phyloP scores from a whole-genome alignment of 768 basidiomycete species.

The Kondoa subrosea region DNA sequence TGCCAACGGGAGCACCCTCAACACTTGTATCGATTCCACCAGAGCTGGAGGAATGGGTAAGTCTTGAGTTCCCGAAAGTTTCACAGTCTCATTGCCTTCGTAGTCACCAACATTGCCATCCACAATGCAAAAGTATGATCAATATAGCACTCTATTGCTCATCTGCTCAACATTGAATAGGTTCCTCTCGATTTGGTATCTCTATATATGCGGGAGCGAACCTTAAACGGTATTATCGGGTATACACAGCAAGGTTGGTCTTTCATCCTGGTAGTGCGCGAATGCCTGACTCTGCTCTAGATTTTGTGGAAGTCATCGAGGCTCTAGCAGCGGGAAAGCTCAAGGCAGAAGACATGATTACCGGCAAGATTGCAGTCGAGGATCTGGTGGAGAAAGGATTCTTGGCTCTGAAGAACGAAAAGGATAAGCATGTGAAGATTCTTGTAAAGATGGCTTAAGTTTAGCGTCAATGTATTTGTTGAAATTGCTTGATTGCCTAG shows the following conservation, averaged over 20 bases:
- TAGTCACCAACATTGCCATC: too few relatives aligned
- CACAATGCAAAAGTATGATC: conserved; percentile 34
- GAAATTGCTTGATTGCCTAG: background rate
- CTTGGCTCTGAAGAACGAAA: conserved; percentile 27
- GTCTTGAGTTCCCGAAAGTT: conserved; percentile 31
- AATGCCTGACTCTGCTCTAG: conserved; percentile 31
- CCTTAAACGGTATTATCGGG: conserved; percentile 33
- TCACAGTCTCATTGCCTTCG: too few relatives aligned
- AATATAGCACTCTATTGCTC: too few relatives aligned
- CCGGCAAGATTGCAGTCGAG: conserved; percentile 35
- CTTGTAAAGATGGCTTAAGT: too few relatives aligned
- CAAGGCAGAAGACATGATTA: conserved; percentile 36
- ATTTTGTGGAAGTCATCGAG: conserved; percentile 36
- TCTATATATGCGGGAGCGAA: conserved; percentile 34
- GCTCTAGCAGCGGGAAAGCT: conserved; percentile 37
- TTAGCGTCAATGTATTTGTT: too few relatives aligned
- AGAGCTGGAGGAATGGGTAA: conserved; percentile 25
- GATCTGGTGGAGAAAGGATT: conserved; percentile 39
- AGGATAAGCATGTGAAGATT: conserved; percentile 37
- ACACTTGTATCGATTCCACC: conserved; percentile 34
- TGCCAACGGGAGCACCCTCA: conserved; percentile 32
- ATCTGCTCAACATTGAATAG: too few relatives aligned
- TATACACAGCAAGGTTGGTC: background rate
- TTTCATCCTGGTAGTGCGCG: background rate
- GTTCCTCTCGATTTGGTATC: conserved; percentile 34